Evolutionary conservation across 1,139 yeast genomes (phyloP).

Genomic region (Lodderomyces orthopsilosis): DNA sequence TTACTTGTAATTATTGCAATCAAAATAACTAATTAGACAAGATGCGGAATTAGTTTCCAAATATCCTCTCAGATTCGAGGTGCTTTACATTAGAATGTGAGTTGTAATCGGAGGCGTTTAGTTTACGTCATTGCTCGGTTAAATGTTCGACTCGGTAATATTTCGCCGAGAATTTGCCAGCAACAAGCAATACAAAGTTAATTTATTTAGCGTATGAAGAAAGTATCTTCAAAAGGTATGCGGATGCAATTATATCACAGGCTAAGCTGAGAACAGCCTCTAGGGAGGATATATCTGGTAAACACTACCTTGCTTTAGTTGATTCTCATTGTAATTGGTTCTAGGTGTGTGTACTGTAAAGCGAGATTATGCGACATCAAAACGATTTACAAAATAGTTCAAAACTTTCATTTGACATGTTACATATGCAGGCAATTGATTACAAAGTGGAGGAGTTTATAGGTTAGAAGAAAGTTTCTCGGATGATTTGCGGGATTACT

Average conservation of each 20-base stretch:
- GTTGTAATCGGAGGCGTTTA: no score
- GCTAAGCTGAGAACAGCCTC: no score
- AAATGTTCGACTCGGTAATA: not conserved
- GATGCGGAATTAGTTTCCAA: no score
- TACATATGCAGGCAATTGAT: not conserved
- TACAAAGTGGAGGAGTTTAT: not conserved
- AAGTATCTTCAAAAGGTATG: not conserved
- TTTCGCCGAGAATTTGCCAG: not conserved
- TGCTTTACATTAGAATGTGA: no score
- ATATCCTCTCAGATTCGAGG: no score
- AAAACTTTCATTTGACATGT: not conserved
- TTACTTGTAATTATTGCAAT: no score
- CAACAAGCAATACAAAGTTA: not conserved
- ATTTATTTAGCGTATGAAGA: not conserved
- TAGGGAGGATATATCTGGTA: no score
- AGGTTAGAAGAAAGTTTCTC: not conserved
- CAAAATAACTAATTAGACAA: no score
- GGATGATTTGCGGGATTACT: not conserved
- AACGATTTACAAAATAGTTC: not conserved
- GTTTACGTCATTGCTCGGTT: not conserved
- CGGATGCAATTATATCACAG: not conserved
- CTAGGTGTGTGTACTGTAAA: not conserved
- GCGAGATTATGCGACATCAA: not conserved
- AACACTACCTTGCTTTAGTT: no score
- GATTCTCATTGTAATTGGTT: no score